A percentile compares a stretch with the other conserved stretches of the same genome.
These are phyloP conservation scores for Eucalyptus polyanthemos DNA, from an alignment of 345 rosid genomes.

Conservation along the genomic window DNA sequence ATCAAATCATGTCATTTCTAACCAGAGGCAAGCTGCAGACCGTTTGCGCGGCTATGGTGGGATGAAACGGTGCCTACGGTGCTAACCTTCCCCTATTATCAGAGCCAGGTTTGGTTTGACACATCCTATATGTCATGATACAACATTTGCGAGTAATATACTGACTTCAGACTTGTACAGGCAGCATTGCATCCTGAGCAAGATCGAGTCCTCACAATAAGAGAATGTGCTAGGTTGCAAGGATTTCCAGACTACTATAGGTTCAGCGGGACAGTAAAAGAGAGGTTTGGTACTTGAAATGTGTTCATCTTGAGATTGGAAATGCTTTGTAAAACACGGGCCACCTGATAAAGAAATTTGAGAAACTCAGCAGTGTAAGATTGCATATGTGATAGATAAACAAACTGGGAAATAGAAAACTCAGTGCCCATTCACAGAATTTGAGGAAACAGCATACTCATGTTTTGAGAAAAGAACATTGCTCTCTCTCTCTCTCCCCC, in stretches of 20 bases:
- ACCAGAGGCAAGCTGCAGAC: constrained; percentile 22
- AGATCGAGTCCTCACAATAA: constrained; percentile 75
- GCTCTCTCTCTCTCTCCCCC: neutral
- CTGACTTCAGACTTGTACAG: constrained; percentile 21
- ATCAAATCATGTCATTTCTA: neutral
- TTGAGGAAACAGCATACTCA: neutral
- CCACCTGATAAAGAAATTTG: neutral
- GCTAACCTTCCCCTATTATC: constrained; percentile 46
- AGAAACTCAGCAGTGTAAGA: neutral
- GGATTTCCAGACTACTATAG: constrained; percentile 97
- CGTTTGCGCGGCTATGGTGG: constrained; percentile 94
- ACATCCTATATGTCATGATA: neutral
- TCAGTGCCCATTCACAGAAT: neutral
- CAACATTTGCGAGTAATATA: neutral
- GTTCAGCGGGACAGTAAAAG: constrained; percentile 59
- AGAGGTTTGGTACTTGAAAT: constrained; percentile 30
- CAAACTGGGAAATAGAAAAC: neutral
- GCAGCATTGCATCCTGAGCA: constrained; percentile 82
- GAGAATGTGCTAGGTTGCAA: constrained; percentile 91
- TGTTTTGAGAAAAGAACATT: neutral
- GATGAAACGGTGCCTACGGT: constrained; percentile 89
- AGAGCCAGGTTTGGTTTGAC: constrained; percentile 40
- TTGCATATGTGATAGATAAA: neutral
- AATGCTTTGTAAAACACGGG: neutral
- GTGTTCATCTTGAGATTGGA: neutral